Conservation (phyloP, 2,329 filamentous ascomycete species). For the Myriosclerotinia curreyana region DNA sequence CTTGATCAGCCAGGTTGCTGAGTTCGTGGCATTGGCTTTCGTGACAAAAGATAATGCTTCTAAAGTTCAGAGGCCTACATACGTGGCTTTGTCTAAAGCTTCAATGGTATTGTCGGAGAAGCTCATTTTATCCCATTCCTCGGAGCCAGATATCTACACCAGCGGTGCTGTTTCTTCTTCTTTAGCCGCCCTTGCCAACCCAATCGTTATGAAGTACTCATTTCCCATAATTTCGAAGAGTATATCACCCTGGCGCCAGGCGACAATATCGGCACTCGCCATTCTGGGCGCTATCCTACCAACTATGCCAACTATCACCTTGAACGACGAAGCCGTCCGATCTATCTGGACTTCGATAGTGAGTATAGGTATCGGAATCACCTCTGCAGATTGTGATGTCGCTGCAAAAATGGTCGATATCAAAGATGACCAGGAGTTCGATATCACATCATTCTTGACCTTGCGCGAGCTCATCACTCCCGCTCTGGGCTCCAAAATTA, state of each 20-base stretch:
- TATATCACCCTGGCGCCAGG: slow-evolving; percentile 72
- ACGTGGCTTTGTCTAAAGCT: slow-evolving; percentile 82
- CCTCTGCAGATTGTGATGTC: slow-evolving; percentile 58
- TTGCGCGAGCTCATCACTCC: slow-evolving; percentile 73
- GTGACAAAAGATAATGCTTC: slow-evolving; percentile 39
- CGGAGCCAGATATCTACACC: slow-evolving; percentile 64
- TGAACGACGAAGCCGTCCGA: slow-evolving; percentile 48
- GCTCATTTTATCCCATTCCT: slow-evolving; percentile 57
- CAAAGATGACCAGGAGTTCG: slow-evolving; percentile 71
- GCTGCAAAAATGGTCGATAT: slow-evolving; percentile 48
- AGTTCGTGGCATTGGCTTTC: slow-evolving; percentile 70
- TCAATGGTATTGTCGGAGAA: slow-evolving; percentile 68
- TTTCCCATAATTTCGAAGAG: slow-evolving; percentile 71
- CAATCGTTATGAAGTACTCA: slow-evolving; percentile 76
- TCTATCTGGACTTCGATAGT: slow-evolving; percentile 70
- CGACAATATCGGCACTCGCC: slow-evolving; percentile 66
- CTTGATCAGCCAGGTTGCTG: slow-evolving; percentile 66
- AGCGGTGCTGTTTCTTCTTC: slow-evolving; percentile 64
- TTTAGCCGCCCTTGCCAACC: slow-evolving; percentile 63
- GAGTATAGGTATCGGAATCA: slow-evolving; percentile 64
- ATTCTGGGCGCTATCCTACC: slow-evolving; percentile 66
- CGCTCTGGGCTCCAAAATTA: slow-evolving; percentile 60
- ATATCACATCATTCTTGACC: slow-evolving; percentile 69
- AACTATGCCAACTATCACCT: slow-evolving; percentile 50
- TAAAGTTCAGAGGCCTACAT: slow-evolving; percentile 62